Evolutionary conservation across 805 yeast species (phyloP).

Genomic region (Sugiyamaella lignohabitans): DNA sequence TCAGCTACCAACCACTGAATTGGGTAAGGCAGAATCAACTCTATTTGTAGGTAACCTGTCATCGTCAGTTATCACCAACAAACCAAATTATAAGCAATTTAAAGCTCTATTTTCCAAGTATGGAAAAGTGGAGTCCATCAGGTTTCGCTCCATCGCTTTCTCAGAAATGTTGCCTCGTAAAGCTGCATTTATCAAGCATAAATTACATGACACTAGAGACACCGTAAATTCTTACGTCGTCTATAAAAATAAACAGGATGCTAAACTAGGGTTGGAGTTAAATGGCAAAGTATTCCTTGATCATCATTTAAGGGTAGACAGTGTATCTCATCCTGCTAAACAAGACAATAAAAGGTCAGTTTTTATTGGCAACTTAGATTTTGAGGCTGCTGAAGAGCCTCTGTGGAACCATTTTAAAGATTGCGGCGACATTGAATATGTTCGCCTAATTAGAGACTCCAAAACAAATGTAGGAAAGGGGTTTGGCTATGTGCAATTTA

Average conservation of each 20-base stretch:
- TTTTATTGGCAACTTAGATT: conserved; percentile 90
- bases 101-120: conserved; percentile 46
- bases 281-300: conserved; percentile 65
- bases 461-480: conserved; percentile 96
- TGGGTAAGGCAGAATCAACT: conserved; percentile 76
- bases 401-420: conserved; percentile 73
- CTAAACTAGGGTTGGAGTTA: conserved; percentile 39
- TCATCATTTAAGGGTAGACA: conserved; percentile 84
- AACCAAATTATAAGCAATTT: conserved; percentile 54
- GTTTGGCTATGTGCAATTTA: conserved; percentile 90
- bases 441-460: conserved; percentile 84
- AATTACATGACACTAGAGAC: conserved; percentile 69
- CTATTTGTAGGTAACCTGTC: conserved; percentile 85
- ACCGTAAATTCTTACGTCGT: conserved; percentile 87
- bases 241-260: conserved; percentile 46
- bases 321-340: conserved; percentile 83
- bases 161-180: conserved; percentile 85
- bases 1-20: conserved; percentile 60
- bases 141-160: conserved; percentile 90
- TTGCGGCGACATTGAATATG: conserved; percentile 74
- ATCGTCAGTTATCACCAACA: conserved; percentile 55
- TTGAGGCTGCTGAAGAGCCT: conserved; percentile 85
- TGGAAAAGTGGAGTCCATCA: conserved; percentile 61
- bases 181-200: conserved; percentile 78
- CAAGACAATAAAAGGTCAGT: conserved; percentile 79